Percentiles rank a stretch among this genome's conserved stretches.
phyloP scores from a whole-genome alignment of 139 green algal species.

The Auxenochlorella protothecoides region DNA sequence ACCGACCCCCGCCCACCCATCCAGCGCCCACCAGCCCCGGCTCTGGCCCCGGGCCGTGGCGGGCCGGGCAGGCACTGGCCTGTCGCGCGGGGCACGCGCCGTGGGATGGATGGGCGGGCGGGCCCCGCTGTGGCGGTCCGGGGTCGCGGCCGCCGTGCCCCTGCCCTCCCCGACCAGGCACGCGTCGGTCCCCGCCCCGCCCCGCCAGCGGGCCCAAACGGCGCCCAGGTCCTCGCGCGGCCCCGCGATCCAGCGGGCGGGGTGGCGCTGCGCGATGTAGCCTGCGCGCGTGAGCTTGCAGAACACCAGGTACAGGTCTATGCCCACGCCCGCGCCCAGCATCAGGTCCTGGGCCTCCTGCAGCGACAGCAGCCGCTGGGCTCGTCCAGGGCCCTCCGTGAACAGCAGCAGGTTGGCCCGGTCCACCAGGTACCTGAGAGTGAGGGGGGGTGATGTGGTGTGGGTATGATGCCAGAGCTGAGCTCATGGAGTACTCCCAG shows the following conservation, averaged over 20 bases:
- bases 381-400: constrained; percentile 2
- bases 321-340: background rate
- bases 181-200: background rate
- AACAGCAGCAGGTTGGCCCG: constrained; percentile 30
- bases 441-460: background rate
- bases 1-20: too few relatives aligned
- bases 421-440: constrained; percentile 21
- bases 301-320: constrained; percentile 18
- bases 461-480: background rate
- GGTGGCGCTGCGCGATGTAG: constrained; percentile 23
- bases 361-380: constrained; percentile 10
- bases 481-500: too few relatives aligned
- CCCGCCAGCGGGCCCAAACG: background rate
- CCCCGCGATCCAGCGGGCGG: constrained; percentile 3
- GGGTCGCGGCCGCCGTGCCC: background rate
- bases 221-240: background rate
- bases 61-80: too few relatives aligned
- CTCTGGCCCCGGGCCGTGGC: too few relatives aligned
- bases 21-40: too few relatives aligned
- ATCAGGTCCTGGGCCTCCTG: constrained; percentile 18
- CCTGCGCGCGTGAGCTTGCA: constrained; percentile 28
- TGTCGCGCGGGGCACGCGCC: too few relatives aligned
- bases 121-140: background rate
- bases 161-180: background rate
- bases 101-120: background rate